Evolutionary conservation across 495 filamentous ascomycete species (phyloP).

Genomic region (Xeromyces bisporus): DNA sequence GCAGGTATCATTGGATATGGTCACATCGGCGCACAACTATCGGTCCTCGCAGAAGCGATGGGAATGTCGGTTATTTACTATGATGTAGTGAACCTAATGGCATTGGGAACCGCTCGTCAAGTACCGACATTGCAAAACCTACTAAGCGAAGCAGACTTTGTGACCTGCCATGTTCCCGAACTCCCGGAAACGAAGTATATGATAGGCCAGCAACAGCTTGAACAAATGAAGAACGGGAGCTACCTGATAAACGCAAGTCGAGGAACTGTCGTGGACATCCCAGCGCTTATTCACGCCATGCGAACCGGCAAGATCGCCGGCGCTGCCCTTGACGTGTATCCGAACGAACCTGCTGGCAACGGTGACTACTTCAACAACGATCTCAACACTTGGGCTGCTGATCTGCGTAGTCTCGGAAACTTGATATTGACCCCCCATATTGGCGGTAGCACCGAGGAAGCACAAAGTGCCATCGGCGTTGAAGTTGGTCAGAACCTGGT

Average conservation of each 20-base stretch:
- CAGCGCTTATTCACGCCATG: constrained; percentile 78
- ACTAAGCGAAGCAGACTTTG: constrained; percentile 68
- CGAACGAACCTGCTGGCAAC: constrained; percentile 81
- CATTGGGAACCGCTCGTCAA: constrained; percentile 71
- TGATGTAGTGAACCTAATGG: constrained; percentile 85
- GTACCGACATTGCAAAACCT: constrained; percentile 61
- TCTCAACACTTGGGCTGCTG: constrained; percentile 77
- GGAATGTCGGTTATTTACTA: constrained; percentile 96
- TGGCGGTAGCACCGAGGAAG: constrained; percentile 94
- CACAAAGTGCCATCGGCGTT: constrained; percentile 86
- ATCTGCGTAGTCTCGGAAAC: constrained; percentile 74
- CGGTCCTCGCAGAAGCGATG: constrained; percentile 91
- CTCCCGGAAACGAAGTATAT: constrained; percentile 80
- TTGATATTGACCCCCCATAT: constrained; percentile 93
- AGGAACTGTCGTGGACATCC: constrained; percentile 87
- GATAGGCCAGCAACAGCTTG: constrained; percentile 61
- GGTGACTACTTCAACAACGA: constrained; percentile 81
- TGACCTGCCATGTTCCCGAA: constrained; percentile 90
- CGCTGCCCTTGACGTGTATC: constrained; percentile 91
- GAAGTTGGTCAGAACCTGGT: constrained; percentile 81
- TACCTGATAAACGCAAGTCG: constrained; percentile 95
- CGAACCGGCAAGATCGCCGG: constrained; percentile 78
- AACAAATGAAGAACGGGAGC: constrained; percentile 77
- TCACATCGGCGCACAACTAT: constrained; percentile 93
- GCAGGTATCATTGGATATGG: constrained; percentile 88